phyloP scores from a whole-genome alignment of 2,329 filamentous ascomycete species.

The Acrocalymma vagum region DNA sequence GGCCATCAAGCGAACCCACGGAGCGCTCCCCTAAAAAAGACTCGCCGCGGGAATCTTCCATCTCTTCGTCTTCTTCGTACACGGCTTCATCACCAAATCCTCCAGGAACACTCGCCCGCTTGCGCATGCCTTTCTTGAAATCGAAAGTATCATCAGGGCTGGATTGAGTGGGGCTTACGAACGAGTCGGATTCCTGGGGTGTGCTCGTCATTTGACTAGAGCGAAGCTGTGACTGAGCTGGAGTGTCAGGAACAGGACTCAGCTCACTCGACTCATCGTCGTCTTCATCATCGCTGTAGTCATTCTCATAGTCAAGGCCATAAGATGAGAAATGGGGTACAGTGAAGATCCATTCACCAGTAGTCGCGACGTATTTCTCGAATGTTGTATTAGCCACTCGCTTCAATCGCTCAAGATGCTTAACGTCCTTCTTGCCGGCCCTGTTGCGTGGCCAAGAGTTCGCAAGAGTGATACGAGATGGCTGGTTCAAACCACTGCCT shows the following conservation, averaged over 20 bases:
- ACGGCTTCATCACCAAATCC: slow-evolving; percentile 74
- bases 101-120: slow-evolving; percentile 71
- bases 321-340: slow-evolving; percentile 99
- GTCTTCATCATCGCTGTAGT: slow-evolving; percentile 71
- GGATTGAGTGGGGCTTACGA: slow-evolving; percentile 51
- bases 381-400: slow-evolving; percentile 83
- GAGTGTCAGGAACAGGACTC: slow-evolving; percentile 55
- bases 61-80: slow-evolving; percentile 67
- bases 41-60: slow-evolving; percentile 57
- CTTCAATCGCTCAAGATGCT: slow-evolving; percentile 84
- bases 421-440: slow-evolving; percentile 73
- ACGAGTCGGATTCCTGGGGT: slow-evolving; percentile 45
- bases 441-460: slow-evolving; percentile 90
- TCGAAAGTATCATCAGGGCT: slow-evolving; percentile 64
- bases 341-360: slow-evolving; percentile 87
- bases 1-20: slow-evolving; percentile 75
- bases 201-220: slow-evolving; percentile 44
- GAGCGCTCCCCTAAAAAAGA: slow-evolving; percentile 96
- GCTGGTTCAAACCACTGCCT: slow-evolving; percentile 91
- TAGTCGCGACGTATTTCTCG: slow-evolving; percentile 78
- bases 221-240: slow-evolving; percentile 40
- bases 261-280: slow-evolving; percentile 50
- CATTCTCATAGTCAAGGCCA: slow-evolving; percentile 75
- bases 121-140: slow-evolving; percentile 61
- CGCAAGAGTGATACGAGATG: slow-evolving; percentile 84